These are phyloP conservation scores for Boletus insuetus DNA, from an alignment of 768 basidiomycete species.

Conservation along the genomic window DNA sequence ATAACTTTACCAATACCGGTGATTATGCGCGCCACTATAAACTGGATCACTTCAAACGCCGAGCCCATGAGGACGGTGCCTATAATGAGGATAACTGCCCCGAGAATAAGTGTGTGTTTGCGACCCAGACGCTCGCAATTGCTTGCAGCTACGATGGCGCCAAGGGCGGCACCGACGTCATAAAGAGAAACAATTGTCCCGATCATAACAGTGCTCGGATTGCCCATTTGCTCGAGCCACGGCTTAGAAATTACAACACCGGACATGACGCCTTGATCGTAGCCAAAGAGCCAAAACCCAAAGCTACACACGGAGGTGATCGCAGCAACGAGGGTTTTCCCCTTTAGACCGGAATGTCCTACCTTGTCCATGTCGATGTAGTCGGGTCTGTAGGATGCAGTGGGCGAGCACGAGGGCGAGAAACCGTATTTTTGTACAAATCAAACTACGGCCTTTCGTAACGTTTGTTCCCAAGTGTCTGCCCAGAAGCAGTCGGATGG, in stretches of 20 bases:
- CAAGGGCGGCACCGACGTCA: conserved; percentile 13
- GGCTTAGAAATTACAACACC: conserved; percentile 11
- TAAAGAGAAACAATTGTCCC: conserved; percentile 16
- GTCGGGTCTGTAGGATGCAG: no score
- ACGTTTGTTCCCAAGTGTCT: no score
- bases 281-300: conserved; percentile 14
- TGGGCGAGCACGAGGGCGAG: no score
- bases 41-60: neutral
- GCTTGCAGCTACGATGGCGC: conserved; percentile 12
- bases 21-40: neutral
- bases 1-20: neutral
- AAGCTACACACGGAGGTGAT: conserved; percentile 17
- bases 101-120: conserved; percentile 10
- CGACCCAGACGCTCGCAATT: conserved; percentile 12
- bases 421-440: no score
- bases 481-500: no score
- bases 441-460: no score
- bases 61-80: neutral
- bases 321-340: conserved; percentile 8
- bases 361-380: neutral
- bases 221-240: conserved; percentile 14
- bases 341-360: conserved; percentile 6
- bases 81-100: neutral
- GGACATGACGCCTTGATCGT: conserved; percentile 6
- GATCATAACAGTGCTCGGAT: conserved; percentile 15